Evolutionary conservation across 768 basidiomycete genomes (phyloP).

Genomic region (Gymnopilus dilepis): DNA sequence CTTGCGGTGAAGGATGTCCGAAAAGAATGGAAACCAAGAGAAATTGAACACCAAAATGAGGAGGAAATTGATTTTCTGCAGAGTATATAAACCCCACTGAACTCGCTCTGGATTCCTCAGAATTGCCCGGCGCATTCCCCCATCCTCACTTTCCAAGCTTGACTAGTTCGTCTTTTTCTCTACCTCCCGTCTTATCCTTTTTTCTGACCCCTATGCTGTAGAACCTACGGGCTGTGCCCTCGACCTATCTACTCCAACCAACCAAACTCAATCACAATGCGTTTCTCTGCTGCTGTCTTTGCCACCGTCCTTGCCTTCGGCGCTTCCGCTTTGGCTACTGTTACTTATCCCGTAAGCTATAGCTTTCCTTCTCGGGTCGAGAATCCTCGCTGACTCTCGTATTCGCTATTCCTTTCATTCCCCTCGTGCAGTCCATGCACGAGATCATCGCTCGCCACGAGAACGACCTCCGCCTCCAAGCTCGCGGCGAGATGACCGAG

Average conservation of each 20-base stretch:
- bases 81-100: background rate
- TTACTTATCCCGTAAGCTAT: background rate
- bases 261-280: background rate
- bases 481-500: slow-evolving; percentile 6
- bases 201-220: background rate
- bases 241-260: background rate
- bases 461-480: background rate
- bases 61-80: no score
- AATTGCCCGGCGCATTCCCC: slow-evolving; percentile 8
- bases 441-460: slow-evolving; percentile 7
- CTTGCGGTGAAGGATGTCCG: no score
- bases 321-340: background rate
- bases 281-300: slow-evolving; percentile 1
- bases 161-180: background rate
- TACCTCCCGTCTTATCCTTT: no score
- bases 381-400: background rate
- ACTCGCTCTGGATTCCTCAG: background rate
- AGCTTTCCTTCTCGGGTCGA: no score
- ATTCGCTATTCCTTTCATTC: background rate
- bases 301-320: background rate
- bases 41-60: no score
- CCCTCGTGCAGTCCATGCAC: background rate
- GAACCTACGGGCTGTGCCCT: slow-evolving; percentile 11
- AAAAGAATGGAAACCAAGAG: no score
- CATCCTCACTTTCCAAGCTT: background rate